These are phyloP conservation scores for Pythium brachiatum DNA, from an alignment of 352 stramenopile species.

Conservation along the genomic window DNA sequence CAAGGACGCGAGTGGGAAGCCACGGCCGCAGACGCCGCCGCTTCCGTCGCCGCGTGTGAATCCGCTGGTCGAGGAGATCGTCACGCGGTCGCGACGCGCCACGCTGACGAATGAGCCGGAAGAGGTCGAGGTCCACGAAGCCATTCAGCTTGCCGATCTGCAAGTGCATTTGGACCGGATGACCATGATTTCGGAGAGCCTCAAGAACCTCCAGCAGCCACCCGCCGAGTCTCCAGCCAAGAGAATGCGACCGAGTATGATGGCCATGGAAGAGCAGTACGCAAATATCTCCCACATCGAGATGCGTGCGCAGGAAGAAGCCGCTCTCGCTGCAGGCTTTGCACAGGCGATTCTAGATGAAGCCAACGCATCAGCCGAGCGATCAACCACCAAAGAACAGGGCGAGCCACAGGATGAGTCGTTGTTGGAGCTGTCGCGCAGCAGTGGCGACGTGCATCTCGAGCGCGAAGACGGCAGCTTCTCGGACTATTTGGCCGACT, in stretches of 20 bases:
- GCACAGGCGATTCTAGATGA: slow-evolving; percentile 19
- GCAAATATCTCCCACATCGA: slow-evolving; percentile 25
- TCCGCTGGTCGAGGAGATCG: slow-evolving; percentile 20
- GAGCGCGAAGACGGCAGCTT: slow-evolving; percentile 60
- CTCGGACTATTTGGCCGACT: slow-evolving; percentile 61
- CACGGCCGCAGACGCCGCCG: background rate
- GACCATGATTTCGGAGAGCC: slow-evolving; percentile 64
- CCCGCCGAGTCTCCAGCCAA: slow-evolving; percentile 39
- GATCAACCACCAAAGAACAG: background rate
- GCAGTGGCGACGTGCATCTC: slow-evolving; percentile 29
- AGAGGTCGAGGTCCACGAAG: slow-evolving; percentile 6
- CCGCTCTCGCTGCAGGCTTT: slow-evolving; percentile 19
- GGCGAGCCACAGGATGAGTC: background rate
- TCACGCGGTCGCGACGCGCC: slow-evolving; percentile 22
- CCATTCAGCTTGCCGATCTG: slow-evolving; percentile 57
- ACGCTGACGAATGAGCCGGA: slow-evolving; percentile 22
- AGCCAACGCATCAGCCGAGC: background rate
- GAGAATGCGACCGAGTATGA: slow-evolving; percentile 52
- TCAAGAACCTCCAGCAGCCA: slow-evolving; percentile 40
- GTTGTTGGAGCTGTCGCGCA: slow-evolving; percentile 41
- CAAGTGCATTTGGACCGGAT: slow-evolving; percentile 75
- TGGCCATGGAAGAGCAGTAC: slow-evolving; percentile 16
- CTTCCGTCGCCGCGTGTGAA: slow-evolving; percentile 11
- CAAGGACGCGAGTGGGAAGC: background rate
- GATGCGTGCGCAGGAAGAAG: slow-evolving; percentile 21